phyloP scores from a whole-genome alignment of 2,329 filamentous ascomycete genomes.

The Calonectria pauciramosa region DNA sequence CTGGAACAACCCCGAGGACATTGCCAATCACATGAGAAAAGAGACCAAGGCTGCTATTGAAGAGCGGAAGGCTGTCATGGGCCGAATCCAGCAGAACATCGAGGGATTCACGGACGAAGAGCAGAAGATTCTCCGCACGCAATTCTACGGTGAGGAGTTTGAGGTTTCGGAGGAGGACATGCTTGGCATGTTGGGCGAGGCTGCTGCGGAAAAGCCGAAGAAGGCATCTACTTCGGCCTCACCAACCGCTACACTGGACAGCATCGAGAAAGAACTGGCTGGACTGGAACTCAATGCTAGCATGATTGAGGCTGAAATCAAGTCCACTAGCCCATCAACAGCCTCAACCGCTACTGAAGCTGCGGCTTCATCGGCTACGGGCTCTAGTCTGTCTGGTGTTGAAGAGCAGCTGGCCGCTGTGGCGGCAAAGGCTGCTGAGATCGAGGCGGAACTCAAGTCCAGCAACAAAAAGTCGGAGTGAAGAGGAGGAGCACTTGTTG shows the following conservation, averaged over 20 bases:
- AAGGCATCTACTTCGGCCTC: conserved; percentile 10
- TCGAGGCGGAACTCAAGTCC: conserved; percentile 41
- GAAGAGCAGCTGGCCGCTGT: conserved; percentile 39
- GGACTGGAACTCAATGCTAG: conserved; percentile 15
- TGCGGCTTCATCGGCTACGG: conserved; percentile 6
- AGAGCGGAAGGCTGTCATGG: conserved; percentile 54
- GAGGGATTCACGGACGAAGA: conserved; percentile 56
- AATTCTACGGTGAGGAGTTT: conserved; percentile 43
- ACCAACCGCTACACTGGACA: not conserved
- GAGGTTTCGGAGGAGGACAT: conserved; percentile 54
- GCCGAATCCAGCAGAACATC: conserved; percentile 51
- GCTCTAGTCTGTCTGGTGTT: conserved; percentile 32
- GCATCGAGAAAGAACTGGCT: conserved; percentile 26
- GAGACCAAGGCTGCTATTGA: conserved; percentile 47
- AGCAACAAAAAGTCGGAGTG: conserved; percentile 36
- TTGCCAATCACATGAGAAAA: conserved; percentile 55
- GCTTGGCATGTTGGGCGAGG: conserved; percentile 50
- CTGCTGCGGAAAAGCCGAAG: conserved; percentile 33
- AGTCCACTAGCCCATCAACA: not conserved
- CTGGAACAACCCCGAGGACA: conserved; percentile 67
- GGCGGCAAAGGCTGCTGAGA: conserved; percentile 34
- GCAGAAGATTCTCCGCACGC: conserved; percentile 49
- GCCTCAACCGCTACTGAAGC: not conserved
- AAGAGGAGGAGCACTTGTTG: conserved; percentile 30
- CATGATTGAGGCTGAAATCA: conserved; percentile 25